Evolutionary conservation across 805 yeast species (phyloP).

Genomic region (fission yeast (Schizosaccharomyces pombe)): DNA sequence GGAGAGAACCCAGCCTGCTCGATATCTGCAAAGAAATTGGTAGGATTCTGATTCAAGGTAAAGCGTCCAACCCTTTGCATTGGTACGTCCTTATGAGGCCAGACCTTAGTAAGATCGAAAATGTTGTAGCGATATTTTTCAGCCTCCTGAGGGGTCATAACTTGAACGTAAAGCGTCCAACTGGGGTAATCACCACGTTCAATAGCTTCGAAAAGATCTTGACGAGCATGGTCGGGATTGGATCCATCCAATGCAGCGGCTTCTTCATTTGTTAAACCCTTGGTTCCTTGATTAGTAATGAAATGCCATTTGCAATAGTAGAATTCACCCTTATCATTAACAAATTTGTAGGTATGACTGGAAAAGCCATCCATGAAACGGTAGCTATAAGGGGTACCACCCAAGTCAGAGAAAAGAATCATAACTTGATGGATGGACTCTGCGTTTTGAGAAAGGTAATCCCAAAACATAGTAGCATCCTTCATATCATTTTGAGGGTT

Average conservation of each 20-base stretch:
- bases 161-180: slow-evolving; percentile 69
- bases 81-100: slow-evolving; percentile 79
- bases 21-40: slow-evolving; percentile 67
- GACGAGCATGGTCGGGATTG: slow-evolving; percentile 63
- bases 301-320: slow-evolving; percentile 59
- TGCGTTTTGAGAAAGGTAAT: slow-evolving; percentile 47
- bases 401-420: slow-evolving; percentile 49
- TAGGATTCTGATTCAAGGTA: slow-evolving; percentile 52
- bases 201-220: slow-evolving; percentile 57
- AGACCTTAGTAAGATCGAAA: slow-evolving; percentile 73
- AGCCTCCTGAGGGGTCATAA: slow-evolving; percentile 68
- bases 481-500: slow-evolving; percentile 46
- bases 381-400: slow-evolving; percentile 54
- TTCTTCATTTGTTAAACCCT: slow-evolving; percentile 23
- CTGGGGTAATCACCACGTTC: slow-evolving; percentile 57
- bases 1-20: slow-evolving; percentile 77
- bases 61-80: slow-evolving; percentile 65
- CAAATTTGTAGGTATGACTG: slow-evolving; percentile 68
- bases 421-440: slow-evolving; percentile 57
- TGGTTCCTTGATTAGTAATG: slow-evolving; percentile 37
- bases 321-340: slow-evolving; percentile 24
- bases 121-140: slow-evolving; percentile 55
- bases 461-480: slow-evolving; percentile 71
- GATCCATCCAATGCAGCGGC: slow-evolving; percentile 30
- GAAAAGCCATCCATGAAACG: slow-evolving; percentile 70